phyloP scores from a whole-genome alignment of 177 flowering plant genomes.

The Tripterygium wilfordii region DNA sequence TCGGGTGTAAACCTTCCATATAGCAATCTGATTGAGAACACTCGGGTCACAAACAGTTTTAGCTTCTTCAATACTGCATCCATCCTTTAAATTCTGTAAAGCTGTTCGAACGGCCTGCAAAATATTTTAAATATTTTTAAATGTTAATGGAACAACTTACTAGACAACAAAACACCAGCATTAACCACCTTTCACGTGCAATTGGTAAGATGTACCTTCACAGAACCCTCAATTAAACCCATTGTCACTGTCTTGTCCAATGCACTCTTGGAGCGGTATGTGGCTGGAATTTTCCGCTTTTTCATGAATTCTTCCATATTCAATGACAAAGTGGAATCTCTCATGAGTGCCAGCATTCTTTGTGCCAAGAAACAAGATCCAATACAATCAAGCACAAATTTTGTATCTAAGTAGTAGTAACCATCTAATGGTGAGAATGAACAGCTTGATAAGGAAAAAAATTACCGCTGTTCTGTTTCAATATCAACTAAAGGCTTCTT shows the following conservation, averaged over 20 bases:
- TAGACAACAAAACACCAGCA: background rate
- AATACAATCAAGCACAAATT: too few species aligned
- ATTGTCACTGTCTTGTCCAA: background rate
- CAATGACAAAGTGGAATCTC: conserved; percentile 26
- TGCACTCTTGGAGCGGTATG: conserved; percentile 6
- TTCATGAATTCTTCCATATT: conserved; percentile 24
- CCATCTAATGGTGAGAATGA: background rate
- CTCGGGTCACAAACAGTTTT: conserved; percentile 20
- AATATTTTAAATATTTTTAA: too few species aligned
- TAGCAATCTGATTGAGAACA: conserved; percentile 15
- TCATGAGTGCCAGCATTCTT: conserved; percentile 34
- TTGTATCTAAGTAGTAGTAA: too few species aligned
- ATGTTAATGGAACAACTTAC: too few species aligned
- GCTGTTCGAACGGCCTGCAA: conserved; percentile 18
- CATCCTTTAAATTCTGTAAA: conserved; percentile 4
- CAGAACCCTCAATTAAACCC: background rate
- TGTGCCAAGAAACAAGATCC: conserved; percentile 2
- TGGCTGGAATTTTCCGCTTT: conserved; percentile 21
- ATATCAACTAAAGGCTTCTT: background rate
- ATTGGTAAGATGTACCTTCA: background rate
- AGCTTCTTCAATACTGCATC: conserved; percentile 1
- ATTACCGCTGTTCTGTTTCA: conserved; percentile 29
- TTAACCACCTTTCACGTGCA: background rate
- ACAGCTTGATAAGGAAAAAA: background rate
- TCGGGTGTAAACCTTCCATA: conserved; percentile 20